Evolutionary conservation across 2,329 filamentous ascomycete genomes (phyloP), one percentile per base, ranked within the genome.

Genomic region (Ambrosiella cleistominuta): DNA sequence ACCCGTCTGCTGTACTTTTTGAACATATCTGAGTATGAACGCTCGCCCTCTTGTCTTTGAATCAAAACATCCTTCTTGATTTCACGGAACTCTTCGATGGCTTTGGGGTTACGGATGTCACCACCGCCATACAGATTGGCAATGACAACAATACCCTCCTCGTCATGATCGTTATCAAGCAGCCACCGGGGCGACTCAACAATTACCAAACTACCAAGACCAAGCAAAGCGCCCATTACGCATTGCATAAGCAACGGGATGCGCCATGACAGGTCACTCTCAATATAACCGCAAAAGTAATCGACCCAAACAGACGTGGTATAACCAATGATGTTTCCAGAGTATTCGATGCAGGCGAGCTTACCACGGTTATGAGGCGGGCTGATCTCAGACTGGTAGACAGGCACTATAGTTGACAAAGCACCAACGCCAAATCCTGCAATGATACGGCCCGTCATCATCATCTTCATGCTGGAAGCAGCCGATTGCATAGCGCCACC

Each of bases 161-260:
- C 93, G 66, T 98, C 93, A 66, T 96, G 87, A 65, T 98, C 93
- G 67, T 95, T 95, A 68, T 98, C 93, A 53, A 98, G 76, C 7
- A 98, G 81, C 93, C 93, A 98, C 74, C 91, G 93, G 50, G 93
- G 93, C 35, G 93, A 97, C 72, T 98, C 93, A 63, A 94, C 93
- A 66, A 98, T 97, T 63, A 97, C 75, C 66, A 97, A 74, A 69
- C 89, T 95, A 59, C 93, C 93, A 56, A 89, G 59, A 7, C 82
- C 91, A 39, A 98, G 78, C 54, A 98, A 75, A 49, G 80, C 80
- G 38, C 93, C 93, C 90, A 98, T 97, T 52, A 94, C 70, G 66
- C 93, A 96, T 70, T 98, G 93, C 83, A 95, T 87, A 51, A 89
- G 72, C 56, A 98, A 73, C 1, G 93, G 93, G 50, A 96, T 65